Percentiles rank a stretch among this genome's conserved stretches.
phyloP scores from a whole-genome alignment of 2,329 filamentous ascomycete genomes.

The Penicillium sp. region DNA sequence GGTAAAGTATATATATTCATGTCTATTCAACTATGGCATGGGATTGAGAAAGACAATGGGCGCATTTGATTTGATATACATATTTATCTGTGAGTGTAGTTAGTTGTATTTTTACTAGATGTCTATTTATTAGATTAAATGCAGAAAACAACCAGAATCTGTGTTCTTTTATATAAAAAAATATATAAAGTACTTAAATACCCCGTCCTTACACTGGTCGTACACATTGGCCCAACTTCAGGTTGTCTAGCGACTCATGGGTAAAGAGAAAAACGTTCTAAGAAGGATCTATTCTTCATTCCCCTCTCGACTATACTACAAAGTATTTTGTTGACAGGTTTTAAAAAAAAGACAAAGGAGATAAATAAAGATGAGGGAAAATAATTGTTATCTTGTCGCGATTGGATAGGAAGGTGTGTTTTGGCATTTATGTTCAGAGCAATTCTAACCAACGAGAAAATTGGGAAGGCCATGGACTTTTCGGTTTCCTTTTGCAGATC shows the following conservation, averaged over 20 bases:
- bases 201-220: not conserved
- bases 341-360: constrained; percentile 19
- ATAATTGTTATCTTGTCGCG: not conserved
- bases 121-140: not conserved
- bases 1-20: not conserved
- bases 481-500: not conserved
- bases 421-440: constrained; percentile 4
- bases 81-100: not conserved
- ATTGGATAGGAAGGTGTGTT: not conserved
- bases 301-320: constrained; percentile 15
- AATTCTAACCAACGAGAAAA: not conserved
- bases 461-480: not conserved
- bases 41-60: not conserved
- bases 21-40: not conserved
- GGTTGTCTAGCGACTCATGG: not conserved
- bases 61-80: not conserved
- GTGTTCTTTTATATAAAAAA: not conserved
- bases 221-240: not conserved
- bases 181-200: not conserved
- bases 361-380: not conserved
- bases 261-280: not conserved
- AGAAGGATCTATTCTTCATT: constrained; percentile 12
- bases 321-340: constrained; percentile 3
- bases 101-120: not conserved
- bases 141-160: not conserved